Base-by-base conservation (phyloP, 2,329 filamentous ascomycete species). In the Xylariaceae sp. region DNA sequence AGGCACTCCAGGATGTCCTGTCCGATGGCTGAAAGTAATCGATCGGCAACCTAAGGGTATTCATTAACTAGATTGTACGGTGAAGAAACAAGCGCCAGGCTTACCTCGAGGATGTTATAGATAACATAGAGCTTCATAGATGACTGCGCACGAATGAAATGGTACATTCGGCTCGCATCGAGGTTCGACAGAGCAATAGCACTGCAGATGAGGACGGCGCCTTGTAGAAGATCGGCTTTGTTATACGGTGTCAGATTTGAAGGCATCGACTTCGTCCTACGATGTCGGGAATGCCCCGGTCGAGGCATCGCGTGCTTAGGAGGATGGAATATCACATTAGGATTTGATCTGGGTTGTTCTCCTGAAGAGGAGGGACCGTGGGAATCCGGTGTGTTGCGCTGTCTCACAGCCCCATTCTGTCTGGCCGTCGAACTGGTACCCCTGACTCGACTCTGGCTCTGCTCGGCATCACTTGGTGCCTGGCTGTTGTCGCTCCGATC, bases 71-170 rank as follows among this genome's bases (percentile, higher is more conserved):
- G 6, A 3, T 3, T 53, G 21, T 2, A 15, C 19, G 6, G 0
- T 5, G 10, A 26, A 45, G 19, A 40, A 39, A 16, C 22, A 19
- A 15, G 9, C 16, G n/a, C 3, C 19, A 30, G 12, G 60, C 69
- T 56, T 67, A 85, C 84, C 72, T 99, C 94, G 5, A 99, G 82
- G 32, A 96, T 89, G 67, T 99, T 99, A 77, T 96, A 99, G 51
- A 99, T 97, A 55, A 99, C 94, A 69, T 99, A 99, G 10, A 99
- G 80, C 69, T 99, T 99, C 74, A 99, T 96, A 7, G 92, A 92
- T 1, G 92, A 92, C 70, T 99, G 94, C 0, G 91, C 94, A 44
- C 92, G 87, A 63, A 99, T 96, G 65, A 92, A 92, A 70, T 99
- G 94, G 67, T 99, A 99, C 89, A 97, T 96, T 48, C 92, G 84